phyloP scores from a whole-genome alignment of 2,329 filamentous ascomycete genomes.

The Orbilia brochopaga region DNA sequence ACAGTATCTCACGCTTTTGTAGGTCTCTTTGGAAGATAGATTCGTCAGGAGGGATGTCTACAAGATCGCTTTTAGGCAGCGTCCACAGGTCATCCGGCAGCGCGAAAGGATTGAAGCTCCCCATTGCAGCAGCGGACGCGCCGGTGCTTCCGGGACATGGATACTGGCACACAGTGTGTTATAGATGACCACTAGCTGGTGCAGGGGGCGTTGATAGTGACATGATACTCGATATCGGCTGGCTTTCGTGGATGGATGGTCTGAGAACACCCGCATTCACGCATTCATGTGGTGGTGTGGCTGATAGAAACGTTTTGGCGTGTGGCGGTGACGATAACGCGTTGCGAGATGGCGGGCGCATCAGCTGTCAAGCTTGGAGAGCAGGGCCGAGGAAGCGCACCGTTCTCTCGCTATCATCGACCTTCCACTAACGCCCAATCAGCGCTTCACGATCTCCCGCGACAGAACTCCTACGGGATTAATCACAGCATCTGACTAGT shows the following conservation, averaged over 20 bases:
- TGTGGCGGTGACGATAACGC: not conserved
- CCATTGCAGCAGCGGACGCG: constrained; percentile 39
- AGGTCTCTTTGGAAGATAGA: constrained; percentile 41
- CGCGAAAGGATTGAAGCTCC: constrained; percentile 50
- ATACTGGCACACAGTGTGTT: not conserved
- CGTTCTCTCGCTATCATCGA: too few species aligned
- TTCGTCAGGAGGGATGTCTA: constrained; percentile 24
- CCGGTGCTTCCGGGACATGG: constrained; percentile 24
- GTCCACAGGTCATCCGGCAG: constrained; percentile 50
- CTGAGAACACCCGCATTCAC: not conserved
- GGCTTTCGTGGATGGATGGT: not conserved
- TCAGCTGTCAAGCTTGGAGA: not conserved
- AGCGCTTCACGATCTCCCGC: not conserved
- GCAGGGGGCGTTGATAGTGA: not conserved
- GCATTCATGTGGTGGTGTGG: not conserved
- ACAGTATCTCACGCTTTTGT: constrained; percentile 27
- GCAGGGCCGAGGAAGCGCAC: too few species aligned
- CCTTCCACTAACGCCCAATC: too few species aligned
- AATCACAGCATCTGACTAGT: constrained; percentile 55
- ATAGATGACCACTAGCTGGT: not conserved
- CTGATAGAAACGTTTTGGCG: not conserved
- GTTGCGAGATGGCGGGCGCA: not conserved
- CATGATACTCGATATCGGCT: not conserved
- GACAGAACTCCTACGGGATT: constrained; percentile 63
- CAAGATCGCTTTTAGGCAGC: constrained; percentile 35